Conservation (phyloP, 1,284 basidiomycete genomes). For the Malassezia arunalokei region DNA sequence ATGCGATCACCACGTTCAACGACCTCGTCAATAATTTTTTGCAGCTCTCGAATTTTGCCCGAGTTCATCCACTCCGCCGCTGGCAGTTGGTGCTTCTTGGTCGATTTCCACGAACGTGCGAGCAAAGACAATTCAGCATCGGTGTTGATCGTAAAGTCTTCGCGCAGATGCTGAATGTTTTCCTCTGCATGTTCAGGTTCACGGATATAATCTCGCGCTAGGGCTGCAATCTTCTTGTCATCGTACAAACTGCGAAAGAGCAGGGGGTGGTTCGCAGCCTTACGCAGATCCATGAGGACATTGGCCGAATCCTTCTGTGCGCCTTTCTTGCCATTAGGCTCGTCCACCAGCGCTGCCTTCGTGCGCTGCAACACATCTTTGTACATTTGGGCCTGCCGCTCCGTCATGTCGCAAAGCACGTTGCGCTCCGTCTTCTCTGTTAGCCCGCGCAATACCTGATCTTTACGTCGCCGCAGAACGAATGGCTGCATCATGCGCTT, state of each 20-base stretch:
- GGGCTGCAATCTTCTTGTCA: conserved; percentile 60
- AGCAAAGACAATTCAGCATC: conserved; percentile 36
- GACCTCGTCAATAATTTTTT: conserved; percentile 63
- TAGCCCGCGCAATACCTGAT: conserved; percentile 75
- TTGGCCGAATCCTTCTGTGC: conserved; percentile 43
- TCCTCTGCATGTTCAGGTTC: conserved; percentile 58
- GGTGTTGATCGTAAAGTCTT: conserved; percentile 45
- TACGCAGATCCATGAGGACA: conserved; percentile 87
- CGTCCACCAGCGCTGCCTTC: conserved; percentile 63
- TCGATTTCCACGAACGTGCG: conserved; percentile 13
- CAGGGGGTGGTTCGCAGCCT: conserved; percentile 91
- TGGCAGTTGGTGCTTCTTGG: conserved; percentile 61
- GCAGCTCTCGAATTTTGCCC: conserved; percentile 70
- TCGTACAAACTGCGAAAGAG: conserved; percentile 76
- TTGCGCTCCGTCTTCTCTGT: conserved; percentile 83
- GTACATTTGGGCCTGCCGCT: conserved; percentile 71
- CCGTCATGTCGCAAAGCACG: conserved; percentile 86
- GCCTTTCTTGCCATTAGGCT: not conserved
- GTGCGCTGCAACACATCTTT: conserved; percentile 70
- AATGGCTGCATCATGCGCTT: conserved; percentile 99
- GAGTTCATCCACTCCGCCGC: conserved; percentile 70
- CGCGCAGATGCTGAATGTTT: conserved; percentile 35
- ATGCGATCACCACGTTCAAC: conserved; percentile 63
- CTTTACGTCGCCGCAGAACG: conserved; percentile 80
- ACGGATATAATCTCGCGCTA: conserved; percentile 73